phyloP scores from a whole-genome alignment of 768 basidiomycete species.

The Trichaptum fuscoviolaceum region DNA sequence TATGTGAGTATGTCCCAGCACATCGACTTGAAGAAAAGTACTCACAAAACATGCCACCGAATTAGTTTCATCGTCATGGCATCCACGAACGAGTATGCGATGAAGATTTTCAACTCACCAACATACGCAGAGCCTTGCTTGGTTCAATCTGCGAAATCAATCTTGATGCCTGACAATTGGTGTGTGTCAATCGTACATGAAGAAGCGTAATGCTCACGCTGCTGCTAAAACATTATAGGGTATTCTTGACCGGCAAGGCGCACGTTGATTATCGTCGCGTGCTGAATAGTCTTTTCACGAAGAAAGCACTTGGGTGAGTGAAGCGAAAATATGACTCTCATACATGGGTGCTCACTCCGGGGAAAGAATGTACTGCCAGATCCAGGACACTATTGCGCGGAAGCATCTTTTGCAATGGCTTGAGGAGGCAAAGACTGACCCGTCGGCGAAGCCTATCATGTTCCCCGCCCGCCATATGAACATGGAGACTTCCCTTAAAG shows the following conservation, averaged over 20 bases:
- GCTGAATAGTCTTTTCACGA: constrained; percentile 89
- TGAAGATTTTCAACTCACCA: constrained; percentile 96
- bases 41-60: neutral
- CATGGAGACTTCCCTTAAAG: constrained; percentile 94
- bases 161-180: constrained; percentile 88
- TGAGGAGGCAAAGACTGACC: constrained; percentile 40
- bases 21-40: neutral
- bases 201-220: constrained; percentile 3
- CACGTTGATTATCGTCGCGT: constrained; percentile 93
- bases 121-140: constrained; percentile 90
- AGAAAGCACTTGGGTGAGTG: constrained; percentile 81
- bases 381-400: constrained; percentile 81
- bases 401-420: constrained; percentile 76
- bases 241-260: constrained; percentile 92
- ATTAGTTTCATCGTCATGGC: constrained; percentile 98
- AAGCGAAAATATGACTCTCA: neutral
- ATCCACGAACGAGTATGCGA: constrained; percentile 85
- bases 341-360: neutral
- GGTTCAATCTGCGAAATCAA: constrained; percentile 83
- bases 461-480: constrained; percentile 89
- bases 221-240: constrained; percentile 47
- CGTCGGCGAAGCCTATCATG: constrained; percentile 65
- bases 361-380: constrained; percentile 70
- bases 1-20: constrained; percentile 53
- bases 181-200: constrained; percentile 23